Conservation (phyloP, 2,329 filamentous ascomycete genomes). For the Verticillium zaregamsianum region DNA sequence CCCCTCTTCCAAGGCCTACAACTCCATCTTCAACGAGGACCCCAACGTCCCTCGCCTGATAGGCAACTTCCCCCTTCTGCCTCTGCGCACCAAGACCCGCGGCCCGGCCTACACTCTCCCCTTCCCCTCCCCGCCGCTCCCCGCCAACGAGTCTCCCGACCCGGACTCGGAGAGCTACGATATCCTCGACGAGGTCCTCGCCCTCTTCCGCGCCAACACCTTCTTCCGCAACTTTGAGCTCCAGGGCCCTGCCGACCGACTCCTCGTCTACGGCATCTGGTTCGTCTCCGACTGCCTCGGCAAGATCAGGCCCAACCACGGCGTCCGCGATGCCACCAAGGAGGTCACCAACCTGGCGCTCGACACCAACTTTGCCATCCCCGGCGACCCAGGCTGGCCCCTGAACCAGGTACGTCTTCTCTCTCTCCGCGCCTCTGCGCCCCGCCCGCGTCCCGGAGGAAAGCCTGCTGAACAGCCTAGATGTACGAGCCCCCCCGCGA, state of each 20-base stretch:
- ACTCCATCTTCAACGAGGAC: conserved; percentile 91
- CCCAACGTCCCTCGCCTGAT: conserved; percentile 57
- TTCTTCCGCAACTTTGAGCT: conserved; percentile 99
- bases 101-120: conserved; percentile 90
- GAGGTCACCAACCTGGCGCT: conserved; percentile 87
- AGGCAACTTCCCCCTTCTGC: conserved; percentile 93
- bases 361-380: conserved; percentile 88
- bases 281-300: conserved; percentile 87
- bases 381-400: conserved; percentile 88
- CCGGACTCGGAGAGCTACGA: conserved; percentile 92
- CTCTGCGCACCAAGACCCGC: conserved; percentile 88
- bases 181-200: conserved; percentile 88
- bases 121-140: conserved; percentile 50
- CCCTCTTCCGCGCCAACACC: conserved; percentile 94
- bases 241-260: conserved; percentile 88
- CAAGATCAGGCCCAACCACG: conserved; percentile 77
- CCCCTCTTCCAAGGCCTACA: conserved; percentile 68
- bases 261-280: conserved; percentile 94
- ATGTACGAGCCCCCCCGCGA: conserved; percentile 88
- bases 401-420: conserved; percentile 68
- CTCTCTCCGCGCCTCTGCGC: not conserved
- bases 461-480: conserved; percentile 27
- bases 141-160: conserved; percentile 63
- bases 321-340: conserved; percentile 57
- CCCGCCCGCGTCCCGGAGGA: not conserved